A percentile compares a stretch with the other conserved stretches of the same genome.
Evolutionary conservation across 2,329 filamentous ascomycete genomes (phyloP).

Genomic region (Hyphodiscus sp.): DNA sequence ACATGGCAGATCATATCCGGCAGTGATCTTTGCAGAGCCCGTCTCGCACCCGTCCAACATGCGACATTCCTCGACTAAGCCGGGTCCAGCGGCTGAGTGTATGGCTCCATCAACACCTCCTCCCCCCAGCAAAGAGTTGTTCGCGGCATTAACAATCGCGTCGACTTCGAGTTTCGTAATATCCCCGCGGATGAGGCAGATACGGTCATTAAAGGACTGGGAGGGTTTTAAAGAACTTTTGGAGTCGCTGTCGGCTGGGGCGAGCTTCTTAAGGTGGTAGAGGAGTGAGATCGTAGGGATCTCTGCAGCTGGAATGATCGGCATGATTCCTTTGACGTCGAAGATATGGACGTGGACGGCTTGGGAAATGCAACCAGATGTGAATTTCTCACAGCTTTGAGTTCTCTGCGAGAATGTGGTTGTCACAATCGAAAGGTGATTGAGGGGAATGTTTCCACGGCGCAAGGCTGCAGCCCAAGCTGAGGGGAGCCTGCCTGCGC

Average conservation of each 20-base stretch:
- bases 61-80: conserved; percentile 64
- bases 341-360: conserved; percentile 11
- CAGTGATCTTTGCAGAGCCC: conserved; percentile 77
- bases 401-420: background rate
- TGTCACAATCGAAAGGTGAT: background rate
- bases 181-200: conserved; percentile 67
- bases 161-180: conserved; percentile 75
- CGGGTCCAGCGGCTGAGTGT: conserved; percentile 70
- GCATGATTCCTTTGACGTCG: conserved; percentile 22
- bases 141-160: conserved; percentile 91
- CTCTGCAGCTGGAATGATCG: conserved; percentile 21
- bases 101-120: conserved; percentile 91
- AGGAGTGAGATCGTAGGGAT: conserved; percentile 29
- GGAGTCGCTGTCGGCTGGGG: conserved; percentile 10
- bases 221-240: conserved; percentile 34
- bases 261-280: conserved; percentile 27
- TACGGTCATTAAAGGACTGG: conserved; percentile 58
- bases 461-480: too few species aligned
- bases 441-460: background rate
- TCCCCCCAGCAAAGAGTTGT: conserved; percentile 69
- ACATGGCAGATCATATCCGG: conserved; percentile 68
- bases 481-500: background rate
- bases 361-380: background rate
- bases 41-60: conserved; percentile 66
- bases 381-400: background rate